Base-by-base conservation (phyloP, 2,329 filamentous ascomycete genomes). In the Aureobasidium lini region DNA sequence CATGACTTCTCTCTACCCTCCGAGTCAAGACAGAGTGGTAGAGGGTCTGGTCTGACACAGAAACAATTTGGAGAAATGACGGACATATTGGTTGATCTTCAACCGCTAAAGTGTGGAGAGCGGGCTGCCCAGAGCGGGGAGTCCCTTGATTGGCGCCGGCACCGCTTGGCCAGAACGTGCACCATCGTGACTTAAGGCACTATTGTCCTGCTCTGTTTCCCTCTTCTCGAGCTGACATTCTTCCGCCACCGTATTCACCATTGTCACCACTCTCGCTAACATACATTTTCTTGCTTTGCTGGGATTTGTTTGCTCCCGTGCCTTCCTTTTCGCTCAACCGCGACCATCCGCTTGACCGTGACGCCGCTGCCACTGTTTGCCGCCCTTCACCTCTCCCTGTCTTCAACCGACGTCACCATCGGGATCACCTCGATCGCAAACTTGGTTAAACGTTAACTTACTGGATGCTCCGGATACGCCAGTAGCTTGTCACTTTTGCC, bases 361-460 rank as follows among this genome's bases (percentile, higher is more conserved):
- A 28, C n/a, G 29, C 28, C 11, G 9, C 29, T 44, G 6, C 13
- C 31, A 46, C 10, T 46, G 42, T 39, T 47, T 57, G 54, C 42
- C 53, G 54, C 54, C 23, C 32, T 11, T 46, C 42, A 29, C 13
- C 43, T 34, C 32, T 57, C 54, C 42, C 43, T 57, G 43, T 48
- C 52, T 56, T 56, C 43, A 34, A 57, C 23, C 54, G 54, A 57
- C 54, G 42, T 57, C 54, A 57, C 42, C 6, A 57, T 48, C 39
- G 18, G 29, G 39, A 28, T 18, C 31, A 44, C 13, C 36, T 8
- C 16, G 37, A 44, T 44, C 48, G 13, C 36, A 29, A 44, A 37
- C 28, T 16, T 37, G 40, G 32, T 56, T 29, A 52, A 52, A 36
- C 37, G 40, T 29, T 54, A 23, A 23, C 23, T 23, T 23, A 13